phyloP scores from a whole-genome alignment of 345 rosid species.

The Reutealis trisperma region DNA sequence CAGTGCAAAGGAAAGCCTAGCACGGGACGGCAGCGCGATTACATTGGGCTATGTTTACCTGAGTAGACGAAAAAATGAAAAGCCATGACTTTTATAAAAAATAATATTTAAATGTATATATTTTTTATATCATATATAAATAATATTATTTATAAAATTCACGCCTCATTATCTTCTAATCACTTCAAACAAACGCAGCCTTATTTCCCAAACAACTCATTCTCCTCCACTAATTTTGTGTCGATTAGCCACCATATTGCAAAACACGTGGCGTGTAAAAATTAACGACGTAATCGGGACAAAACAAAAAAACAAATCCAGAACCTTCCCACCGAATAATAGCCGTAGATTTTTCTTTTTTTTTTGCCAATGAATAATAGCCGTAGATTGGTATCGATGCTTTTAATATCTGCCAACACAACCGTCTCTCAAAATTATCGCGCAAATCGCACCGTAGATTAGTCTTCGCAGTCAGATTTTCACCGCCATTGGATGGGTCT shows the following conservation, averaged over 20 bases:
- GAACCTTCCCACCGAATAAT: slow-evolving; percentile 14
- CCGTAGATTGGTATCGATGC: not conserved
- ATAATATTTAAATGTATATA: too few species aligned
- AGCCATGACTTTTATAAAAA: too few species aligned
- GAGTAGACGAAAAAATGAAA: too few species aligned
- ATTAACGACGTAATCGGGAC: not conserved
- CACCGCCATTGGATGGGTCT: slow-evolving; percentile 28
- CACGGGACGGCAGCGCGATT: too few species aligned
- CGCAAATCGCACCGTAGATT: slow-evolving; percentile 31
- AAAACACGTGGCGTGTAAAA: slow-evolving; percentile 11
- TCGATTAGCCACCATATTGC: not conserved
- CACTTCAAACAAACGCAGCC: too few species aligned
- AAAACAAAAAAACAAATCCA: not conserved
- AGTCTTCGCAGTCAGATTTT: not conserved
- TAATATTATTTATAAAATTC: too few species aligned
- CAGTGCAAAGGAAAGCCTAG: too few species aligned
- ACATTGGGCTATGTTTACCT: too few species aligned
- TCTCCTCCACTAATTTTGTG: not conserved
- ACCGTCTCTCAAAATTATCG: not conserved
- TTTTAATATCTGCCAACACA: not conserved
- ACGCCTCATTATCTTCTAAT: too few species aligned
- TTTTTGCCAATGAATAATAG: too few species aligned
- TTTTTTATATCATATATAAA: too few species aligned
- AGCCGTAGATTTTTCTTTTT: slow-evolving; percentile 5
- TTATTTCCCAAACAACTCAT: too few species aligned